These are phyloP conservation scores for Cornus controversa DNA, from an alignment of 148 eudicot genomes.

Conservation along the genomic window DNA sequence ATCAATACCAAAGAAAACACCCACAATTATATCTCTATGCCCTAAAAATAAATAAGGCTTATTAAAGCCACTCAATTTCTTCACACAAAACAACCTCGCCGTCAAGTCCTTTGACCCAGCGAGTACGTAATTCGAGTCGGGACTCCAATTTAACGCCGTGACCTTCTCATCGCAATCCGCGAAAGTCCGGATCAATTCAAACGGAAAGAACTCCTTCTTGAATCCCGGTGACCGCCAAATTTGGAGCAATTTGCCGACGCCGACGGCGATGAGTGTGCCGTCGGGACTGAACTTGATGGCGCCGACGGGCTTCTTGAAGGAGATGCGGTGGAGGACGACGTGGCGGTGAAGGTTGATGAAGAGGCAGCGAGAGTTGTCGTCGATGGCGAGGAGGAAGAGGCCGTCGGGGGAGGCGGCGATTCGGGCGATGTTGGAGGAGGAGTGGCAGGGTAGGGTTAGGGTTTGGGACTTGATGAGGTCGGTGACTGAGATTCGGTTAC, in stretches of 20 bases:
- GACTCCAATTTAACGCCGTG: conserved; percentile 75
- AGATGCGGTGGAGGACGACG: conserved; percentile 69
- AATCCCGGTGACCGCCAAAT: conserved; percentile 94
- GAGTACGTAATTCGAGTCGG: conserved; percentile 52
- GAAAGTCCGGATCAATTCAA: conserved; percentile 71
- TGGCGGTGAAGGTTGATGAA: conserved; percentile 77
- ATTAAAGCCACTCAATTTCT: conserved; percentile 24
- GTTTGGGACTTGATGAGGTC: conserved; percentile 81
- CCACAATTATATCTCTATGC: conserved; percentile 72
- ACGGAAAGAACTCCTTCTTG: conserved; percentile 75
- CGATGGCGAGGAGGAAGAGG: conserved; percentile 65
- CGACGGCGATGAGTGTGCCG: conserved; percentile 71
- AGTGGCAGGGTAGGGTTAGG: conserved; percentile 67
- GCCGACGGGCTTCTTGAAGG: conserved; percentile 67
- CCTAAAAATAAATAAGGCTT: conserved; percentile 85
- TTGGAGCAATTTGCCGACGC: conserved; percentile 67
- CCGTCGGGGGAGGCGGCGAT: conserved; percentile 83
- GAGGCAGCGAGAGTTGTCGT: conserved; percentile 74
- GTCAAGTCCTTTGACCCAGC: conserved; percentile 88
- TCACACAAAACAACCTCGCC: conserved; percentile 70
- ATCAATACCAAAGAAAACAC: conserved; percentile 77
- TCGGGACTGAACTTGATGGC: conserved; percentile 67
- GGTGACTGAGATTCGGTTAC: conserved; percentile 83
- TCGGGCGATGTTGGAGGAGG: conserved; percentile 67
- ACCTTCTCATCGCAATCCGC: conserved; percentile 80